Conservation (phyloP, 2,329 filamentous ascomycete species). For the Cercospora nicotianae region DNA sequence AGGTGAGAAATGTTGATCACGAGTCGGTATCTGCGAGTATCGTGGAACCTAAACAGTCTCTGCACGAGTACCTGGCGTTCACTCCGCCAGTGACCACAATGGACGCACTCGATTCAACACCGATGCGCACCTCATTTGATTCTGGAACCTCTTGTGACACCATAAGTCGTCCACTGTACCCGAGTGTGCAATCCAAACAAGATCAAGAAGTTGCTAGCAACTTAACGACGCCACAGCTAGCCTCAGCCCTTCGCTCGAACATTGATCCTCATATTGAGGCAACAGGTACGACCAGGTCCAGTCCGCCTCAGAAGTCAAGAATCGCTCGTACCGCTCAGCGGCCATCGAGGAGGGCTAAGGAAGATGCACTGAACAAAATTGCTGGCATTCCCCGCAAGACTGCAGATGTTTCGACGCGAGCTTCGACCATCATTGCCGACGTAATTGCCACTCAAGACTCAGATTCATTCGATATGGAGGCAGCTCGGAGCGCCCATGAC, state of each 20-base stretch:
- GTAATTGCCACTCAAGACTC: not conserved
- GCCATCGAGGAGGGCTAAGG: slow-evolving; percentile 10
- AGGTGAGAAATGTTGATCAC: slow-evolving; percentile 3
- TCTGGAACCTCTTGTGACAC: slow-evolving; percentile 20
- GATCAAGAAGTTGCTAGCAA: not conserved
- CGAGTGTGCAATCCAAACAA: not conserved
- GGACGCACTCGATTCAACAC: slow-evolving; percentile 28
- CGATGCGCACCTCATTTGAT: slow-evolving; percentile 22
- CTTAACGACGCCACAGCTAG: not conserved
- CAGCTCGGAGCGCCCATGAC: not conserved
- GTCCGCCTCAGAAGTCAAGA: not conserved
- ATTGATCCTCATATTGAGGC: not conserved
- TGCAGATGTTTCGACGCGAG: not conserved
- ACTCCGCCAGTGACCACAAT: slow-evolving; percentile 25
- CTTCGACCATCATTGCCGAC: not conserved
- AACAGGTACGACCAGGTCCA: not conserved
- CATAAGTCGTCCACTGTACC: slow-evolving; percentile 21
- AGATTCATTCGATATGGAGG: not conserved
- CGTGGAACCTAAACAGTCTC: not conserved
- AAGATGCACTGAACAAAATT: not conserved
- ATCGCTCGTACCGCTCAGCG: not conserved
- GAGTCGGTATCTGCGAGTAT: not conserved
- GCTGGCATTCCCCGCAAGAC: not conserved
- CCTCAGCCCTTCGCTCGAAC: not conserved
- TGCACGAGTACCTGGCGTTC: slow-evolving; percentile 15